A percentile compares a stretch with the other conserved stretches of the same genome.
phyloP scores from a whole-genome alignment of 1,284 basidiomycete genomes.

The Melampsora americana region DNA sequence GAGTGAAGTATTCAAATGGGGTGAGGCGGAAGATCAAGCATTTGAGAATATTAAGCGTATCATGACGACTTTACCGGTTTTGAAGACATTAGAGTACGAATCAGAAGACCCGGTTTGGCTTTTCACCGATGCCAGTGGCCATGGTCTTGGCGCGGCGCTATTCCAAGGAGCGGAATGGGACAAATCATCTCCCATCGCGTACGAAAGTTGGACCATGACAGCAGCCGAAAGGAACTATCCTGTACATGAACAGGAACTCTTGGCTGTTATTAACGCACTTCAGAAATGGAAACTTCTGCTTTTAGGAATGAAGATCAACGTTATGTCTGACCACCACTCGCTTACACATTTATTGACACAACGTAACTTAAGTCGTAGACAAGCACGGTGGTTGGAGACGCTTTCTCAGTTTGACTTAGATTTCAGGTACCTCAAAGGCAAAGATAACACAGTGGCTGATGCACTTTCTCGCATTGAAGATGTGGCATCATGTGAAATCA shows the following conservation, averaged over 20 bases:
- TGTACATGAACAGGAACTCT: background rate
- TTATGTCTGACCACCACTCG: conserved; percentile 46
- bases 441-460: conserved; percentile 55
- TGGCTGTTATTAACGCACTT: background rate
- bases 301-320: background rate
- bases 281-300: conserved; percentile 5
- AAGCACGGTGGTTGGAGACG: conserved; percentile 56
- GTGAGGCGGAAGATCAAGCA: background rate
- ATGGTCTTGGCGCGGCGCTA: background rate
- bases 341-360: conserved; percentile 56
- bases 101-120: conserved; percentile 2
- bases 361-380: conserved; percentile 53
- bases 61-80: background rate
- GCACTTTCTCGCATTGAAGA: conserved; percentile 51
- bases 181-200: background rate
- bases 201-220: background rate
- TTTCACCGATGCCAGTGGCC: conserved; percentile 15
- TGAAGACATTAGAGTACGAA: conserved; percentile 1
- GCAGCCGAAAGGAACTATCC: background rate
- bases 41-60: conserved; percentile 14
- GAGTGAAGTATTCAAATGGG: background rate
- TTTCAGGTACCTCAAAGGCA: conserved; percentile 54
- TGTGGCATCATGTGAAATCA: background rate
- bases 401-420: conserved; percentile 52
- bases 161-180: conserved; percentile 1